Evolutionary conservation across 805 yeast species (phyloP).

Genomic region (Blastobotrys robertii): DNA sequence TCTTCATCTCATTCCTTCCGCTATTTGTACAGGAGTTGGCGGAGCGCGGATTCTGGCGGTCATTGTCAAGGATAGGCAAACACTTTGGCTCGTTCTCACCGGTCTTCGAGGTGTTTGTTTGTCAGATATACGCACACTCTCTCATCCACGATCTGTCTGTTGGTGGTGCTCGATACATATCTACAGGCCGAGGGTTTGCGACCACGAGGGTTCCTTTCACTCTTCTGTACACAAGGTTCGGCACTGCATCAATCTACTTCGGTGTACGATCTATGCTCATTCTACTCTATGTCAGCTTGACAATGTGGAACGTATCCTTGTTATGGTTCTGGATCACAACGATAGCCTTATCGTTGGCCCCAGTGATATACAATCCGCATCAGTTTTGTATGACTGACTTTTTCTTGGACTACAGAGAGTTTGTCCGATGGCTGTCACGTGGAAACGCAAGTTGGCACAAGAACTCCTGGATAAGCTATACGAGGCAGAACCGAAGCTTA

Average conservation of each 20-base stretch:
- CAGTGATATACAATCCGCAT: slow-evolving; percentile 94
- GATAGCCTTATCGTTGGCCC: slow-evolving; percentile 80
- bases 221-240: slow-evolving; percentile 64
- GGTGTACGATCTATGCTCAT: slow-evolving; percentile 64
- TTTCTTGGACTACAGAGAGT: slow-evolving; percentile 93
- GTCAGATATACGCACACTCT: slow-evolving; percentile 83
- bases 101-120: slow-evolving; percentile 86
- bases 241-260: slow-evolving; percentile 63
- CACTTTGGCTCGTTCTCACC: slow-evolving; percentile 83
- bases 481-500: slow-evolving; percentile 71
- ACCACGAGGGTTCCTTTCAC: slow-evolving; percentile 69
- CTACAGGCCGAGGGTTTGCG: slow-evolving; percentile 93
- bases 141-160: slow-evolving; percentile 65
- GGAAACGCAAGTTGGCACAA: slow-evolving; percentile 61
- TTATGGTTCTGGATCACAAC: slow-evolving; percentile 97
- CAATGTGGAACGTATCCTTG: slow-evolving; percentile 92
- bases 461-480: slow-evolving; percentile 73
- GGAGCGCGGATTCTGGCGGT: slow-evolving; percentile 77
- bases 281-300: slow-evolving; percentile 61
- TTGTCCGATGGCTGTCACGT: slow-evolving; percentile 74
- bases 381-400: slow-evolving; percentile 95
- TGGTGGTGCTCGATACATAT: slow-evolving; percentile 88
- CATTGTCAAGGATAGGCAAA: slow-evolving; percentile 55
- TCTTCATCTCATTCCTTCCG: slow-evolving; percentile 85
- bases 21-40: slow-evolving; percentile 76